Base-by-base conservation (phyloP, 345 rosid genomes). In the Brassica juncea region DNA sequence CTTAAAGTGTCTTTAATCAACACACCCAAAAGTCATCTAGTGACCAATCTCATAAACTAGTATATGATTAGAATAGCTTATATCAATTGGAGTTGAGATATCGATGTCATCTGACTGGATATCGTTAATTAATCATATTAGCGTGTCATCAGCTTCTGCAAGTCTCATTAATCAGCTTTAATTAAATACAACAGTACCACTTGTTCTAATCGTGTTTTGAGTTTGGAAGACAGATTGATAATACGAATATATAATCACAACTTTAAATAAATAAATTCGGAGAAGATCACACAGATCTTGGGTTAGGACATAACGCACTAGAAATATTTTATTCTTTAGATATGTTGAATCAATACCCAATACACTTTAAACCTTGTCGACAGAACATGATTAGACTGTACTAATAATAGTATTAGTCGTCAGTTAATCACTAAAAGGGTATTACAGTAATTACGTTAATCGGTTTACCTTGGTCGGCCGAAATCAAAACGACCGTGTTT, bases 91-190 rank as follows among this genome's bases (percentile, higher is more conserved):
- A 63, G 83, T 80, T 74, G 47, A 31, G 83, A 62, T 54, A 75
- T 74, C 75, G 67, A 80, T 63, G 83, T 80, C 79, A 80, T 74
- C 83, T 55, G 37, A 80, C 3, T 63, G 25, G 66, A 74, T 74
- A 74, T 28, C 37, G 60, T 15, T 74, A 73, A 73, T 34, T 54
- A 52, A 74, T 52, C 62, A 49, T 25, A 52, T 34, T 68, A 63
- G 37, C 1, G 60, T 55, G 67, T 63, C 79, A 80, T 74, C 23
- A 54, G 3, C 23, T 5, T 58, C 21, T 14, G 16, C 58, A 52
- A 68, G 49, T 32, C 64, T 44, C 73, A 44, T 47, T 73, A 66
- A 72, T 42, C 28, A 61, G 68, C n/a, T 66, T 58, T 28, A 21
- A 72, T 66, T 31, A 78, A 70, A 71, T 64, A 49, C 5, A 7